phyloP scores from a whole-genome alignment of 2,329 filamentous ascomycete species.

The Talaromyces sp. region DNA sequence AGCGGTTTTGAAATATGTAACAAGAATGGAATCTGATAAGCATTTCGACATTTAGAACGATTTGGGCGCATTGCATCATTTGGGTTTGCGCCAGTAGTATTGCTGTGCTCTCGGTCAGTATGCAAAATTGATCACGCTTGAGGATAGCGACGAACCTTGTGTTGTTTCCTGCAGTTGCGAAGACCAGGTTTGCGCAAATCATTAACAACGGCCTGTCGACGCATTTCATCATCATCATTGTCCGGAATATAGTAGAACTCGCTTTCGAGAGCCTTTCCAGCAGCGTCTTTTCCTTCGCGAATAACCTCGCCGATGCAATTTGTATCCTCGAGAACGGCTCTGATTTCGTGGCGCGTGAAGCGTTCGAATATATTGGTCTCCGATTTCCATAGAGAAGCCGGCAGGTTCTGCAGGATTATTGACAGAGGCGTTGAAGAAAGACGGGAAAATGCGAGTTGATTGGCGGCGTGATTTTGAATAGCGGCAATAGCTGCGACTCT shows the following conservation, averaged over 20 bases:
- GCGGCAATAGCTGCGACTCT: constrained; percentile 16
- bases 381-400: constrained; percentile 57
- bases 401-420: constrained; percentile 82
- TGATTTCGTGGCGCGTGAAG: constrained; percentile 62
- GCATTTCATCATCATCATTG: constrained; percentile 71
- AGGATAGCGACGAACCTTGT: constrained; percentile 67
- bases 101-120: constrained; percentile 48
- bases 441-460: constrained; percentile 92
- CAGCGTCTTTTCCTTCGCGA: constrained; percentile 91
- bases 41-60: background rate
- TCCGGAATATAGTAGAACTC: constrained; percentile 97
- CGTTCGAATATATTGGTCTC: constrained; percentile 40
- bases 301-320: constrained; percentile 82
- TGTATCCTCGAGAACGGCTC: constrained; percentile 67
- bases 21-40: constrained; percentile 16
- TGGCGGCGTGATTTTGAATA: constrained; percentile 77
- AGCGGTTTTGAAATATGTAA: constrained; percentile 14
- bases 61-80: constrained; percentile 33
- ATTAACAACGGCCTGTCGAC: constrained; percentile 77
- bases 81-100: constrained; percentile 69
- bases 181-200: constrained; percentile 85
- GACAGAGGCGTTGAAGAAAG: constrained; percentile 88
- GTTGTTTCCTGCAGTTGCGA: constrained; percentile 85
- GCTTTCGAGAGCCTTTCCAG: constrained; percentile 87
- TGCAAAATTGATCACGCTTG: constrained; percentile 1